phyloP scores from a whole-genome alignment of 1,284 basidiomycete genomes.

The Cutaneotrichosporon sp. region DNA sequence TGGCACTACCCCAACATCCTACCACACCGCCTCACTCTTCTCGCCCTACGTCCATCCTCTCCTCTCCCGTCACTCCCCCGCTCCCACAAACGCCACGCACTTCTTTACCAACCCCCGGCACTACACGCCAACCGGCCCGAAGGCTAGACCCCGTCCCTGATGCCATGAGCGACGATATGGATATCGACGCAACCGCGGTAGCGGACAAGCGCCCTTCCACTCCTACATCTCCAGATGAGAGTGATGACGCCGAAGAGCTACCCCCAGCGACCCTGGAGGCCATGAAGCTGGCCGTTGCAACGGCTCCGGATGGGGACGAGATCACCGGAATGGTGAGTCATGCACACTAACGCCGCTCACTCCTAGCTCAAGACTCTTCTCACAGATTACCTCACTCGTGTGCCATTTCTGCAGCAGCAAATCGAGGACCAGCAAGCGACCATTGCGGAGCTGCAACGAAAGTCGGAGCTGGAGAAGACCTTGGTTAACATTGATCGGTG shows the following conservation, averaged over 20 bases:
- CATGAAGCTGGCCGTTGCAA: not conserved
- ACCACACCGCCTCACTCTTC: conserved; percentile 27
- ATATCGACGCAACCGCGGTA: not conserved
- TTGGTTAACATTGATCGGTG: conserved; percentile 42
- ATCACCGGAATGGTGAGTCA: conserved; percentile 36
- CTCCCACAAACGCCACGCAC: conserved; percentile 31
- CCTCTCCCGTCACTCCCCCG: conserved; percentile 32
- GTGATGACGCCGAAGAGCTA: not conserved
- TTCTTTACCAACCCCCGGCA: conserved; percentile 28
- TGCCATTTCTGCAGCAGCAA: conserved; percentile 41
- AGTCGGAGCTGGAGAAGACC: conserved; percentile 35
- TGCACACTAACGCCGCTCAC: not conserved
- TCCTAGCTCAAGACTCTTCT: conserved; percentile 40
- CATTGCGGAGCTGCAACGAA: conserved; percentile 44
- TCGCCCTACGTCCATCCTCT: conserved; percentile 26
- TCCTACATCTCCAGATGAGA: not conserved
- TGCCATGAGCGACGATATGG: conserved; percentile 16
- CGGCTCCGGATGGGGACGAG: conserved; percentile 13
- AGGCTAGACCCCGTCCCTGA: conserved; percentile 11
- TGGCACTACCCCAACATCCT: conserved; percentile 22
- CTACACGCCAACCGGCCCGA: not conserved
- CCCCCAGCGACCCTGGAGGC: not conserved
- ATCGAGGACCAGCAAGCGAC: conserved; percentile 43
- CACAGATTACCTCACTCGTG: conserved; percentile 24
- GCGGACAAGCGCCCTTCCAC: not conserved